Evolutionary conservation across 495 filamentous ascomycete species (phyloP).

Genomic region (Parmelia sp.): DNA sequence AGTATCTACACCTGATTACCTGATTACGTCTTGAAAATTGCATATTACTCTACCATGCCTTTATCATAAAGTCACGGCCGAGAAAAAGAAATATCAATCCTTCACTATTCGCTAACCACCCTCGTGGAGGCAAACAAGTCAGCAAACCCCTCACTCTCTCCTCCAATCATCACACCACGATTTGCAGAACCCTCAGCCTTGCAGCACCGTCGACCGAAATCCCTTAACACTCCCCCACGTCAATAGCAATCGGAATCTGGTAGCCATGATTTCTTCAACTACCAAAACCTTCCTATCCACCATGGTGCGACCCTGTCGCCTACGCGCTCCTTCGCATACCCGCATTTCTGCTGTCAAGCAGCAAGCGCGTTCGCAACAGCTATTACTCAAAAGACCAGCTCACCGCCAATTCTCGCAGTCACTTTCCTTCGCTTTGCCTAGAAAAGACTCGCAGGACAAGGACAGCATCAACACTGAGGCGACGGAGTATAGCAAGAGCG

Average conservation of each 20-base stretch:
- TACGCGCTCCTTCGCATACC: conserved; percentile 8
- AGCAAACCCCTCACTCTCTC: neutral
- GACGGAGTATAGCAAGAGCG: conserved; percentile 53
- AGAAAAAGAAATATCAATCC: neutral
- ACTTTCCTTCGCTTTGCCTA: conserved; percentile 14
- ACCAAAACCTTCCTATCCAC: neutral
- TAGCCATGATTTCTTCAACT: conserved; percentile 1
- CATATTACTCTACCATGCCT: too few species aligned
- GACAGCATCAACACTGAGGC: conserved; percentile 47
- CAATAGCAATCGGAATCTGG: neutral
- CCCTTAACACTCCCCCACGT: neutral
- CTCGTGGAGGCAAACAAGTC: neutral
- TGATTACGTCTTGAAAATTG: too few species aligned
- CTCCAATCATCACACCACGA: neutral
- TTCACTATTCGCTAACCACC: neutral
- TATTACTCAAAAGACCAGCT: neutral
- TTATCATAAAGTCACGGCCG: too few species aligned
- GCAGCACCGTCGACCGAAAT: neutral
- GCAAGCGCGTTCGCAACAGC: neutral
- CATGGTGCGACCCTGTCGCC: conserved; percentile 12
- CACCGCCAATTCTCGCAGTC: conserved; percentile 21
- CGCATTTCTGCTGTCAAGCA: conserved; percentile 12
- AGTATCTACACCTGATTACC: too few species aligned
- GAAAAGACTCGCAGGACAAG: conserved; percentile 47
- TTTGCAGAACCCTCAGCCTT: neutral